phyloP scores from a whole-genome alignment of 192 early-diverging fungal genomes.

The Coemansia sp. region DNA sequence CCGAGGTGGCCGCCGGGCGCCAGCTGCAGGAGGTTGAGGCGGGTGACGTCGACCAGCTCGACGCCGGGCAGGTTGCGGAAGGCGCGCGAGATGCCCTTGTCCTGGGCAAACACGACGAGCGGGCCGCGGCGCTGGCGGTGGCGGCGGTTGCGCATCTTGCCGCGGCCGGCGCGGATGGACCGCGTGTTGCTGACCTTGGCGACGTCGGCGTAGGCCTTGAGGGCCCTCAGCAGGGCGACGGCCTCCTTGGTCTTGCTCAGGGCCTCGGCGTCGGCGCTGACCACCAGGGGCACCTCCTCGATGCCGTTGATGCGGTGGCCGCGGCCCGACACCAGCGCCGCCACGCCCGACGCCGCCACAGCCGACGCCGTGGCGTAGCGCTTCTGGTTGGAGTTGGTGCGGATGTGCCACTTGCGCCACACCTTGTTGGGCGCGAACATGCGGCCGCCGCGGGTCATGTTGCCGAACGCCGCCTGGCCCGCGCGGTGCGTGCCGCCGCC shows the following conservation, averaged over 20 bases:
- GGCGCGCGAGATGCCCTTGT: slow-evolving; percentile 89
- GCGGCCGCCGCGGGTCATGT: slow-evolving; percentile 99
- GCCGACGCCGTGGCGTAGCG: slow-evolving; percentile 96
- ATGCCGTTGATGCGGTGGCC: slow-evolving; percentile 94
- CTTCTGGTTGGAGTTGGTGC: slow-evolving; percentile 98
- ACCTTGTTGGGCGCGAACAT: slow-evolving; percentile 99
- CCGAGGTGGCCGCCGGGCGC: slow-evolving; percentile 98
- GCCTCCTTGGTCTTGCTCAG: slow-evolving; percentile 93
- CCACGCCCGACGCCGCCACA: slow-evolving; percentile 90
- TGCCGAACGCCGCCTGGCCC: slow-evolving; percentile 98
- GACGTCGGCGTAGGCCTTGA: slow-evolving; percentile 93
- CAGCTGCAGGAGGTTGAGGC: slow-evolving; percentile 96
- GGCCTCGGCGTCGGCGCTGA: slow-evolving; percentile 75
- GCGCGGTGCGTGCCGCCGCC: slow-evolving; percentile 96
- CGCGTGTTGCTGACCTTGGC: slow-evolving; percentile 92
- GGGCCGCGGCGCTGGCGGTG: slow-evolving; percentile 96
- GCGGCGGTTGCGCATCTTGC: slow-evolving; percentile 95
- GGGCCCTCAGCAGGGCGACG: slow-evolving; percentile 80
- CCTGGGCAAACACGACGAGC: slow-evolving; percentile 91
- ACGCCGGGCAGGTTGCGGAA: slow-evolving; percentile 99
- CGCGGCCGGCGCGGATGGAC: slow-evolving; percentile 94
- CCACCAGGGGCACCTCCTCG: slow-evolving; percentile 91
- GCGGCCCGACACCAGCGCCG: slow-evolving; percentile 90
- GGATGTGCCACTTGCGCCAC: slow-evolving; percentile 99
- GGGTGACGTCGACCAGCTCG: slow-evolving; percentile 85